Conservation (phyloP, 345 rosid genomes). For the Hibiscus trionum region DNA sequence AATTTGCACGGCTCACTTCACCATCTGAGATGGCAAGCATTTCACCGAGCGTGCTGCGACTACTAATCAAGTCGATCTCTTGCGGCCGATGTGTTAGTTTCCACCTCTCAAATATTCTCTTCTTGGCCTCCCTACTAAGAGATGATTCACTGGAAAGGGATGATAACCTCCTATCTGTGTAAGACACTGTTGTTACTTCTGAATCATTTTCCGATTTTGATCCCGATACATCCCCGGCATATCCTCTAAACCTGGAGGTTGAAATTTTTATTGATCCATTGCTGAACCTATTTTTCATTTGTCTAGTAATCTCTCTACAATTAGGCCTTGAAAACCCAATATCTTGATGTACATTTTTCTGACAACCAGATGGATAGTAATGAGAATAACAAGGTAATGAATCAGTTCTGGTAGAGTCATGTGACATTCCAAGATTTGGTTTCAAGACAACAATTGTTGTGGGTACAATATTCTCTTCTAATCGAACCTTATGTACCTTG, state of each 20-base stretch:
- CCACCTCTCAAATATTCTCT: slow-evolving; percentile 96
- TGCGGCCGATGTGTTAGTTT: slow-evolving; percentile 56
- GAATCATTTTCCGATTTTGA: slow-evolving; percentile 67
- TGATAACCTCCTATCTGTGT: slow-evolving; percentile 39
- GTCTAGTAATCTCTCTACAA: slow-evolving; percentile 50
- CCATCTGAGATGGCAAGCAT: slow-evolving; percentile 78
- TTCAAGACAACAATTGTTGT: slow-evolving; percentile 88
- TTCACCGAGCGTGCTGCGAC: slow-evolving; percentile 78
- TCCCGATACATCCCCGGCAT: slow-evolving; percentile 64
- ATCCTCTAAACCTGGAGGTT: slow-evolving; percentile 49
- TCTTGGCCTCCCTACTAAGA: slow-evolving; percentile 75
- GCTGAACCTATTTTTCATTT: slow-evolving; percentile 42
- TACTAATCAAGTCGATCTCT: slow-evolving; percentile 40
- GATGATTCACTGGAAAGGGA: slow-evolving; percentile 56
- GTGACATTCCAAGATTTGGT: slow-evolving; percentile 62
- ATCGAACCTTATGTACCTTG: slow-evolving; percentile 31
- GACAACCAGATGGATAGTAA: slow-evolving; percentile 40
- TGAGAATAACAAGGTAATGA: slow-evolving; percentile 47
- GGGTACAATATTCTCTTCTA: slow-evolving; percentile 37
- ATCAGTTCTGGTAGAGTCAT: slow-evolving; percentile 30
- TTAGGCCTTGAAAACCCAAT: slow-evolving; percentile 38
- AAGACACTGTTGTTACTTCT: slow-evolving; percentile 34
- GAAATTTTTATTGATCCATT: slow-evolving; percentile 34
- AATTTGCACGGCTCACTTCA: slow-evolving; percentile 37
- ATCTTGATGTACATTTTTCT: slow-evolving; percentile 39